These are phyloP conservation scores for Phaseolus lunatus DNA, from an alignment of 306 rosid species.

Conservation along the genomic window DNA sequence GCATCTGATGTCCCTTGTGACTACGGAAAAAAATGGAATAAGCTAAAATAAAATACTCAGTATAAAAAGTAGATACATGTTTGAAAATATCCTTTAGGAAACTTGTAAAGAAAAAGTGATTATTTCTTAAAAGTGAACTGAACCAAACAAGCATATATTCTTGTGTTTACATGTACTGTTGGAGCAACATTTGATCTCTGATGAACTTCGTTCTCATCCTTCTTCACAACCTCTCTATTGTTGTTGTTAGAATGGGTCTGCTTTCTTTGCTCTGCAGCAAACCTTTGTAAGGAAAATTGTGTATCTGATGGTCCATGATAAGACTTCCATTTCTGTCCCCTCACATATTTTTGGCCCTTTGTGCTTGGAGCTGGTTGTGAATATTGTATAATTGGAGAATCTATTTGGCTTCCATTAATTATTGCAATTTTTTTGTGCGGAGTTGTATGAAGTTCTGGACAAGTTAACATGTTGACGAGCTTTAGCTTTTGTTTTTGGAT, in stretches of 20 bases:
- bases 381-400: slow-evolving; percentile 33
- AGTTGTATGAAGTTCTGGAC: background rate
- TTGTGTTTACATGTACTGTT: slow-evolving; percentile 43
- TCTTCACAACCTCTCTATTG: background rate
- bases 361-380: slow-evolving; percentile 34
- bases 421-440: background rate
- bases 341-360: slow-evolving; percentile 34
- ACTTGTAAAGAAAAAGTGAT: background rate
- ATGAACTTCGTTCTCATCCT: slow-evolving; percentile 4
- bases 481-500: slow-evolving; percentile 44
- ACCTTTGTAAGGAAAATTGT: slow-evolving; percentile 36
- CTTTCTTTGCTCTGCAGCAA: slow-evolving; percentile 30
- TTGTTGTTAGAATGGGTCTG: slow-evolving; percentile 41
- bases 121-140: background rate
- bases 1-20: slow-evolving; percentile 47
- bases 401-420: slow-evolving; percentile 48
- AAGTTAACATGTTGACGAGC: background rate
- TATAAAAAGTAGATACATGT: background rate
- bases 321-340: background rate
- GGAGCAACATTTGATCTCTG: slow-evolving; percentile 37
- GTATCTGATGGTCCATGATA: background rate
- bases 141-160: background rate
- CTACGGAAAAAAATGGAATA: slow-evolving; percentile 33
- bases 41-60: slow-evolving; percentile 28
- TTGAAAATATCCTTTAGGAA: background rate